Evolutionary conservation across 202 grass and related monocot species (phyloP), one percentile per base, ranked within the genome.

Genomic region (Digitaria exilis): DNA sequence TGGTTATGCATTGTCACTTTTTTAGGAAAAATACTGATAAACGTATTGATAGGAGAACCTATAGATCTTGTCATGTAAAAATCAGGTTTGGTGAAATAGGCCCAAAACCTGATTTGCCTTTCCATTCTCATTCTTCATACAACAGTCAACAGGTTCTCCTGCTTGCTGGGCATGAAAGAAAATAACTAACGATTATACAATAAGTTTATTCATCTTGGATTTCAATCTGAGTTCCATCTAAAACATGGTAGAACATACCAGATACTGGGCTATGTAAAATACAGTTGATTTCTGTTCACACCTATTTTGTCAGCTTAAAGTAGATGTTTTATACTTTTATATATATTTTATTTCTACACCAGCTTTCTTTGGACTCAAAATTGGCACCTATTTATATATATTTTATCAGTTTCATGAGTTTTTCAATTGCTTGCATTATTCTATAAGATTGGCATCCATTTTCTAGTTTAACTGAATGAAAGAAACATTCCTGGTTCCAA

Each of bases 401-500:
- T 43, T 58, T 49, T 28, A 11, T 50, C 15, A 75, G 42, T 65
- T 55, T 22, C 11, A 2, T 31, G 32, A n/a, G 44, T 64, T 74
- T 4, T 14, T 57, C 30, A 48, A 59, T 1, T 81, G 55, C 73
- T 57, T 1, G 17, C 0, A 10, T n/a, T 6, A 2, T 77, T 24
- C 46, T n/a, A 19, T 70, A 26, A 55, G 51, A 83, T 28, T 35
- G 26, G 46, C 77, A 14, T 48, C 19, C 64, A 10, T 1, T 44
- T 82, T 87, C 1, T 6, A 28, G 54, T 64, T 75, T 19, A 61
- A n/a, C 19, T 26, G 5, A 10, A 29, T 4, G 10, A 69, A 42
- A 37, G 29, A 84, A 65, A 45, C 1, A 84, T 71, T 35, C 28
- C 3, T 84, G 30, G 42, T 49, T 73, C 26, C 42, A 76, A 76